Evolutionary conservation across 176 grass and related monocot species (phyloP).

Genomic region (Chrysopogon serrulatus): DNA sequence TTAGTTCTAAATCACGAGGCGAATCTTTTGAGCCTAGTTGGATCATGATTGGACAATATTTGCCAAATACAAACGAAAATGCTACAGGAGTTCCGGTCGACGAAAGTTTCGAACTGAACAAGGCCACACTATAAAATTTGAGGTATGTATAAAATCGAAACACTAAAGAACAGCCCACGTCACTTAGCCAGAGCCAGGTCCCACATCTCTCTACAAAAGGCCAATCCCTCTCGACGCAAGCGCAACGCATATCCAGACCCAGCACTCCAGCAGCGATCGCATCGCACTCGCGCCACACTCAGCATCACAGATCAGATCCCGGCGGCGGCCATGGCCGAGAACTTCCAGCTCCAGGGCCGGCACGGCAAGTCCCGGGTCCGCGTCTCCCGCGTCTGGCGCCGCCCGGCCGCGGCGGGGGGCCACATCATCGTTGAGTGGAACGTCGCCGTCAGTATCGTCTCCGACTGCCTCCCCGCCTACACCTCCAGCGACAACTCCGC

Average conservation of each 20-base stretch:
- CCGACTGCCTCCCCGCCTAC: slow-evolving; percentile 87
- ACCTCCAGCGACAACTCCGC: slow-evolving; percentile 81
- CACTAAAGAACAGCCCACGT: not conserved
- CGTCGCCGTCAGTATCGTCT: slow-evolving; percentile 70
- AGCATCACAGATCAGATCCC: not conserved
- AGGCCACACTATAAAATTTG: too few relatives aligned
- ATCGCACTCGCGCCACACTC: not conserved
- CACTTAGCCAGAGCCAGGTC: not conserved
- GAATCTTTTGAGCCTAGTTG: too few relatives aligned
- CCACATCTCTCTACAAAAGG: not conserved
- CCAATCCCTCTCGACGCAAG: not conserved
- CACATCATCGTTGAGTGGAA: slow-evolving; percentile 83
- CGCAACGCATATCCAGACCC: not conserved
- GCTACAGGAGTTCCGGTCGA: too few relatives aligned
- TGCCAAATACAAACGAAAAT: too few relatives aligned
- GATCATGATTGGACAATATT: too few relatives aligned
- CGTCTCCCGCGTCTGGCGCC: slow-evolving; percentile 75
- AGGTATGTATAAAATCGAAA: too few relatives aligned
- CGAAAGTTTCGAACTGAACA: too few relatives aligned
- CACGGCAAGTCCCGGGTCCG: slow-evolving; percentile 91
- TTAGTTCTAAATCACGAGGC: too few relatives aligned
- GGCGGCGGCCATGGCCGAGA: slow-evolving; percentile 47
- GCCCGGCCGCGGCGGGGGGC: slow-evolving; percentile 22
- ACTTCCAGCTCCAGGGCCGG: slow-evolving; percentile 67
- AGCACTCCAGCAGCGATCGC: too few relatives aligned